Evolutionary conservation across 202 grass and related monocot genomes (phyloP).

Genomic region (Zoysia matrella): DNA sequence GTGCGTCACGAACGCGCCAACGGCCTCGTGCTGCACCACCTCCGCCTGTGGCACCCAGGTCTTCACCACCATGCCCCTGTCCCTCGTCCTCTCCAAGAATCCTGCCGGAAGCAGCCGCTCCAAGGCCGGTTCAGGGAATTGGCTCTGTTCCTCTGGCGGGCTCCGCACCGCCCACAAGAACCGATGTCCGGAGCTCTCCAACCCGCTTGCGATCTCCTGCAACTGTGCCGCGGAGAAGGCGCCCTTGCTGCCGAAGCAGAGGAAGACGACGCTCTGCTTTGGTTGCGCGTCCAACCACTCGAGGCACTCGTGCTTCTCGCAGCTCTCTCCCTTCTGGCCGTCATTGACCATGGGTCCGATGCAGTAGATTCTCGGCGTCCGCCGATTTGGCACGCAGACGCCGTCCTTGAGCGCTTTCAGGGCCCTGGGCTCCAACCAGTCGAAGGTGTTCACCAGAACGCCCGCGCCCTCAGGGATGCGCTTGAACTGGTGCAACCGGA

Average conservation of each 20-base stretch:
- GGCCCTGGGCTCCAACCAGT: conserved; percentile 48
- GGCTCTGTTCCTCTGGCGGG: neutral
- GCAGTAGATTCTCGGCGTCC: conserved; percentile 44
- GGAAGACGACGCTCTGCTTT: conserved; percentile 57
- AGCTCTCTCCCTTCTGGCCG: neutral
- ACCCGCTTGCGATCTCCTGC: conserved; percentile 48
- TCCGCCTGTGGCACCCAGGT: conserved; percentile 68
- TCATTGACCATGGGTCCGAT: conserved; percentile 52
- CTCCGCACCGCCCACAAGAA: conserved; percentile 70
- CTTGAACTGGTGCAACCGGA: conserved; percentile 36
- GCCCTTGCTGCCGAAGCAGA: conserved; percentile 76
- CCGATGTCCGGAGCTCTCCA: conserved; percentile 63
- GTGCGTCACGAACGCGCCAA: conserved; percentile 70
- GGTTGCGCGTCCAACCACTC: conserved; percentile 71
- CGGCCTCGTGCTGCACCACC: conserved; percentile 53
- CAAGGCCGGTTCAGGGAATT: conserved; percentile 39
- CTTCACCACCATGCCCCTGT: conserved; percentile 55
- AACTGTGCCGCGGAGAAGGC: conserved; percentile 53
- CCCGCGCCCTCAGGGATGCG: conserved; percentile 47
- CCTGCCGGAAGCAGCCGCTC: conserved; percentile 45
- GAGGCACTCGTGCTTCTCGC: conserved; percentile 50
- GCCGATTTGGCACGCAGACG: conserved; percentile 42
- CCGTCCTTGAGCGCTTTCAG: conserved; percentile 38
- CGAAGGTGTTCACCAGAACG: conserved; percentile 59
- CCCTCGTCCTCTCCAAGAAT: conserved; percentile 6